Percentiles rank a stretch among this genome's conserved stretches.
Evolutionary conservation across 169 alveolate species (phyloP).

Genomic region (Eimeria necatrix): DNA sequence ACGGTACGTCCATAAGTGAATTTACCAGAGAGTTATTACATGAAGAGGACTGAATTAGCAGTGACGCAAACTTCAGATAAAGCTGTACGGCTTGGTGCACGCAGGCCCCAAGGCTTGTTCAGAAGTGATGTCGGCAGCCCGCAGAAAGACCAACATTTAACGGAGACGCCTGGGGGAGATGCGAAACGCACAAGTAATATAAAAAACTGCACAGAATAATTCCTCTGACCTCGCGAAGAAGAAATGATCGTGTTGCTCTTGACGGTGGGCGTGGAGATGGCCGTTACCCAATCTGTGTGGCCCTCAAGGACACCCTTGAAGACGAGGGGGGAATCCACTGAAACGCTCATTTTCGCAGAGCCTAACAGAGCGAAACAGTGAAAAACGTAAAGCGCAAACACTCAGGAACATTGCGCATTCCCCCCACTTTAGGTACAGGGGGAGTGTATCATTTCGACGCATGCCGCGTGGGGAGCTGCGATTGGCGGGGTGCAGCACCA

Average conservation of each 20-base stretch:
- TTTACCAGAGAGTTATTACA: too few species aligned
- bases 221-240: constrained; percentile 94
- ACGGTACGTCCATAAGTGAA: too few species aligned
- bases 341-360: constrained; percentile 72
- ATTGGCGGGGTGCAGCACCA: constrained; percentile 72
- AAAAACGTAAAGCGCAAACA: neutral
- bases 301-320: constrained; percentile 94
- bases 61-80: too few species aligned
- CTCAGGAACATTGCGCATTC: constrained; percentile 57
- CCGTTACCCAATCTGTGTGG: constrained; percentile 97
- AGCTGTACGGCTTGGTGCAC: too few species aligned
- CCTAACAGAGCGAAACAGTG: constrained; percentile 73
- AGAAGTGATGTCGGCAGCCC: too few species aligned
- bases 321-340: constrained; percentile 78
- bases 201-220: neutral
- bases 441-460: constrained; percentile 4
- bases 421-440: neutral
- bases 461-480: constrained; percentile 76
- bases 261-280: constrained; percentile 95
- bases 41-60: too few species aligned
- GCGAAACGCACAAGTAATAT: neutral
- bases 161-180: neutral
- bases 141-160: neutral
- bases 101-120: too few species aligned
- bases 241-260: constrained; percentile 93